Percentiles rank a stretch among this genome's conserved stretches.
Conservation (phyloP, 192 early-diverging fungal species). For the Podila epicladia region DNA sequence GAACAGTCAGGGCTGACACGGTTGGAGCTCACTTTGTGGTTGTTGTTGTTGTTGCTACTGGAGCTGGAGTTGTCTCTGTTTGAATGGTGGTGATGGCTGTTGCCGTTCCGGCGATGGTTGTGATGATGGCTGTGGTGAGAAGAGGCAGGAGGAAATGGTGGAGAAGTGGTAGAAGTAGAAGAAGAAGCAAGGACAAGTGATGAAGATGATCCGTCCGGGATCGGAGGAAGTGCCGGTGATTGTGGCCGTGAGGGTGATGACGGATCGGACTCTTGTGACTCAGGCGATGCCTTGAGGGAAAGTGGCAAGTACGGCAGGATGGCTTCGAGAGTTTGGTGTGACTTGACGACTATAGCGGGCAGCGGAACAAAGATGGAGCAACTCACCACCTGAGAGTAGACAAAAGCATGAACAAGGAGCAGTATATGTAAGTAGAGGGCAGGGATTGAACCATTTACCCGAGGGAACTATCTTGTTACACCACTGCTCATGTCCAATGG, state of each 20-base stretch:
- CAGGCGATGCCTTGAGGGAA: constrained; percentile 5
- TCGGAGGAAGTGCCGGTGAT: background rate
- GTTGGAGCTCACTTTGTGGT: constrained; percentile 6
- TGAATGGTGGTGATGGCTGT: background rate
- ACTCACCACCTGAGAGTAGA: constrained; percentile 22
- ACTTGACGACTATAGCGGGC: constrained; percentile 26
- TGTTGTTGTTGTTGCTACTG: background rate
- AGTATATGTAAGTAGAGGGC: background rate
- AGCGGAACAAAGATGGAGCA: constrained; percentile 31
- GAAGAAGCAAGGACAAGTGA: background rate
- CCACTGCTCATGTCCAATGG: too few relatives aligned
- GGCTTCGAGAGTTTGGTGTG: constrained; percentile 43
- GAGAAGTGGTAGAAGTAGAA: background rate
- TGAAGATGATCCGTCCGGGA: background rate
- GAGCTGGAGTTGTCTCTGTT: background rate
- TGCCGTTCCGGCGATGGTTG: background rate
- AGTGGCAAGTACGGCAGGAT: constrained; percentile 39
- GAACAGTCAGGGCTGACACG: constrained; percentile 42
- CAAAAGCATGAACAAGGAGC: background rate
- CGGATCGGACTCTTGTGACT: constrained; percentile 7
- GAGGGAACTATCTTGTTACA: too few relatives aligned
- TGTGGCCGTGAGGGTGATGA: constrained; percentile 1
- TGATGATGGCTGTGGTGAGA: constrained; percentile 5
- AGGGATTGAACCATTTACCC: background rate
- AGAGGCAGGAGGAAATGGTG: background rate